Percentiles rank a stretch among this genome's conserved stretches.
Evolutionary conservation across 2,329 filamentous ascomycete genomes (phyloP).

Genomic region (Leptographium lundbergii): DNA sequence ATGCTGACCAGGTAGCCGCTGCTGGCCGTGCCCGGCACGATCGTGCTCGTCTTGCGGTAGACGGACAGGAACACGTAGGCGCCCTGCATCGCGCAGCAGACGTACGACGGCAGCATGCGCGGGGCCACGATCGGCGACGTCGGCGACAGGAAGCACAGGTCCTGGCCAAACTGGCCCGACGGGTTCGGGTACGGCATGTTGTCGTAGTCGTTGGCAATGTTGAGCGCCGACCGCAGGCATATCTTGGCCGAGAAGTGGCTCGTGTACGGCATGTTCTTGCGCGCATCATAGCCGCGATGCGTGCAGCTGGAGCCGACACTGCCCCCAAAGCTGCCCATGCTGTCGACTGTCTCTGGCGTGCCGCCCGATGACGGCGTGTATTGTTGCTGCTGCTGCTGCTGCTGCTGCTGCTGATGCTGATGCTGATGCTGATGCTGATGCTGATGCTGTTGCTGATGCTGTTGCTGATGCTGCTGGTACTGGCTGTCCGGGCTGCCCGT

Average conservation of each 20-base stretch:
- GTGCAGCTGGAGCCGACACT: background rate
- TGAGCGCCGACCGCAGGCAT: constrained; percentile 34
- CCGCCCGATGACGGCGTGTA: background rate
- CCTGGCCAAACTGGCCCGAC: constrained; percentile 20
- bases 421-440: constrained; percentile 12
- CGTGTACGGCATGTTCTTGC: constrained; percentile 19
- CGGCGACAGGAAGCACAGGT: constrained; percentile 20
- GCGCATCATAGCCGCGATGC: background rate
- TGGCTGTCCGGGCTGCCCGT: constrained; percentile 14
- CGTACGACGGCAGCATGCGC: constrained; percentile 32
- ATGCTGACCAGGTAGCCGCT: constrained; percentile 20
- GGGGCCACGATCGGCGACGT: constrained; percentile 25
- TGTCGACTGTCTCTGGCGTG: background rate
- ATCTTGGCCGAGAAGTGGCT: constrained; percentile 34
- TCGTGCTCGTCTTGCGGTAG: constrained; percentile 25
- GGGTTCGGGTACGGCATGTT: constrained; percentile 32
- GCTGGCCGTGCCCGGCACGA: constrained; percentile 19
- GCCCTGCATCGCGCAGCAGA: constrained; percentile 33
- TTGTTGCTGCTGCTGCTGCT: too few relatives aligned
- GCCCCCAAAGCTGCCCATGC: background rate
- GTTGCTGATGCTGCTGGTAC: constrained; percentile 2
- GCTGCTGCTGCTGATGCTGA: constrained; percentile 14
- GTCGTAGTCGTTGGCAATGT: constrained; percentile 32
- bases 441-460: constrained; percentile 13
- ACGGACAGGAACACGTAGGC: constrained; percentile 31